A percentile compares a stretch with the other conserved stretches of the same genome.
Conservation (phyloP, 345 rosid genomes). For the Geranium rotundifolium region DNA sequence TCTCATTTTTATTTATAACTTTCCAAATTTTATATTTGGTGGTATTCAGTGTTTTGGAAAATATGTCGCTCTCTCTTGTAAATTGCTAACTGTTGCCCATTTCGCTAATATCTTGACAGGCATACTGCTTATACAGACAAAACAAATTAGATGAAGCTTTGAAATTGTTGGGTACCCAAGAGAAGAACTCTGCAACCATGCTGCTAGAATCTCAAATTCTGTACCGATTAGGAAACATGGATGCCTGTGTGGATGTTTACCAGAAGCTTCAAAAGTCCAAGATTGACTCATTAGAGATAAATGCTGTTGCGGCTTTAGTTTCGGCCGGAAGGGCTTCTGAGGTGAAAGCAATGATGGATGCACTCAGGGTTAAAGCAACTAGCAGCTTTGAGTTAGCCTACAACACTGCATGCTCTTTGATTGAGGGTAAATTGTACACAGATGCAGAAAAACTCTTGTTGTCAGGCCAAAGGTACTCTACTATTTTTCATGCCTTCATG, state of each 20-base stretch:
- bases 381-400: constrained; percentile 76
- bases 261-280: constrained; percentile 46
- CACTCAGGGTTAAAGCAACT: constrained; percentile 54
- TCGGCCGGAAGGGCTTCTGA: constrained; percentile 68
- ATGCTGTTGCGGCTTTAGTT: constrained; percentile 62
- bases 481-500: not conserved
- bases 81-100: not conserved
- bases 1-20: not conserved
- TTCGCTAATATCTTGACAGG: constrained; percentile 24
- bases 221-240: constrained; percentile 65
- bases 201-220: constrained; percentile 79
- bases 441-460: constrained; percentile 89
- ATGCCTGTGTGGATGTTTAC: constrained; percentile 57
- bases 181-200: constrained; percentile 39
- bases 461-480: constrained; percentile 54
- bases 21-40: not conserved
- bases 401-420: constrained; percentile 78
- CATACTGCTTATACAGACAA: constrained; percentile 85
- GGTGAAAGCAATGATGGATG: constrained; percentile 57
- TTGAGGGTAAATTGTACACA: constrained; percentile 41
- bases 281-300: constrained; percentile 51
- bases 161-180: constrained; percentile 39
- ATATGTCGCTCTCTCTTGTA: not conserved
- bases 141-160: constrained; percentile 76
- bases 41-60: not conserved